phyloP scores from a whole-genome alignment of 2,329 filamentous ascomycete species.

The Venturia pyrina region DNA sequence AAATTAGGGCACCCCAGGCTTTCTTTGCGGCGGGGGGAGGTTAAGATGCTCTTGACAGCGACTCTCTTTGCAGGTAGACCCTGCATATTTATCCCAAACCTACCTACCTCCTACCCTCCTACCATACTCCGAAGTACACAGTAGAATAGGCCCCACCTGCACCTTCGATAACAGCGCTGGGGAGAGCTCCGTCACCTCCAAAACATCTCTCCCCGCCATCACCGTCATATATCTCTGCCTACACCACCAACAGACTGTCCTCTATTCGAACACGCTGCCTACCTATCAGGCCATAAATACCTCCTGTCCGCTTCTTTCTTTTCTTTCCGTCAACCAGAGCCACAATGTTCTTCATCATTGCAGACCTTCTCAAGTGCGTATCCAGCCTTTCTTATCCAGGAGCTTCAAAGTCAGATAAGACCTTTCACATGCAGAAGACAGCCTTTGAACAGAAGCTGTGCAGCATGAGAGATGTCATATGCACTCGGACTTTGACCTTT shows the following conservation, averaged over 20 bases:
- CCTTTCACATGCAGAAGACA: not conserved
- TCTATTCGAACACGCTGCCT: not conserved
- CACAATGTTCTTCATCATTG: slow-evolving; percentile 65
- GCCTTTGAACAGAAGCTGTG: slow-evolving; percentile 15
- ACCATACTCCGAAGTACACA: too few species aligned
- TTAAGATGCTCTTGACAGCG: too few species aligned
- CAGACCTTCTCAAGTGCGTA: slow-evolving; percentile 66
- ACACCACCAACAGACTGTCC: not conserved
- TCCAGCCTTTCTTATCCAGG: slow-evolving; percentile 6
- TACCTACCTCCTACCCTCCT: too few species aligned
- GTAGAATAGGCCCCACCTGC: not conserved
- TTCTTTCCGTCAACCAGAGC: not conserved
- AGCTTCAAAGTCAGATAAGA: not conserved
- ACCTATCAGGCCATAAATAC: not conserved
- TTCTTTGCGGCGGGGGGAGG: too few species aligned
- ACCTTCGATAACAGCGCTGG: not conserved
- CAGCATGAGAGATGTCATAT: slow-evolving; percentile 19
- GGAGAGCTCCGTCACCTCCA: not conserved
- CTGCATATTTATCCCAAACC: too few species aligned
- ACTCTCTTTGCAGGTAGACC: too few species aligned
- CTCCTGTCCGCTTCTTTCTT: not conserved
- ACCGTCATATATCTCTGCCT: not conserved
- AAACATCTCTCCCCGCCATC: not conserved
- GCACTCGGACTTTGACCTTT: not conserved
- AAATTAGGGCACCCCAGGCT: too few species aligned